Conservation (phyloP, 176 grass and related monocot genomes). For the Rhynchospora breviuscula region DNA sequence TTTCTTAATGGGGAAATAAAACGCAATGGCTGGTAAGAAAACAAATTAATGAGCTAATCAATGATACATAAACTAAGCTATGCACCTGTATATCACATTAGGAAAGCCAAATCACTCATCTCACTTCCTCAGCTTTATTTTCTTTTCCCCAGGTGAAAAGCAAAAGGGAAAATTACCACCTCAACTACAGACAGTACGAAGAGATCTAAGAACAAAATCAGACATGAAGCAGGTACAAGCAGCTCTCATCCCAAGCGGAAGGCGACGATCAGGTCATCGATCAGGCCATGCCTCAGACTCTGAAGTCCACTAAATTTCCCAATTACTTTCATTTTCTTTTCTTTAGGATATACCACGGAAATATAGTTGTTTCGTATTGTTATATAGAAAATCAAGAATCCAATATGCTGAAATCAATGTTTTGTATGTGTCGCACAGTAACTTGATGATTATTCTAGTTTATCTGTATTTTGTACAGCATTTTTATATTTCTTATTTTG, state of each 20-base stretch:
- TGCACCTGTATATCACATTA: background rate
- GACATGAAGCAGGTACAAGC: slow-evolving; percentile 30
- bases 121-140: background rate
- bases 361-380: background rate
- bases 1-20: background rate
- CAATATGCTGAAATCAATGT: background rate
- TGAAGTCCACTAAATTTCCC: slow-evolving; percentile 32
- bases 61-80: background rate
- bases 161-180: slow-evolving; percentile 29
- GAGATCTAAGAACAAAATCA: slow-evolving; percentile 31
- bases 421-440: background rate
- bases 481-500: background rate
- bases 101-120: background rate
- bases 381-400: background rate
- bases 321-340: background rate
- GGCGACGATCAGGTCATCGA: slow-evolving; percentile 29
- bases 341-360: slow-evolving; percentile 14
- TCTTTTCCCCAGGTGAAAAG: slow-evolving; percentile 19
- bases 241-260: background rate
- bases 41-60: background rate
- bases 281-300: slow-evolving; percentile 53
- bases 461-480: background rate
- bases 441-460: background rate
- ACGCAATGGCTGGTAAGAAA: background rate
- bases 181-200: background rate